Base-by-base conservation (phyloP, 345 rosid species). In the Salix brachista region DNA sequence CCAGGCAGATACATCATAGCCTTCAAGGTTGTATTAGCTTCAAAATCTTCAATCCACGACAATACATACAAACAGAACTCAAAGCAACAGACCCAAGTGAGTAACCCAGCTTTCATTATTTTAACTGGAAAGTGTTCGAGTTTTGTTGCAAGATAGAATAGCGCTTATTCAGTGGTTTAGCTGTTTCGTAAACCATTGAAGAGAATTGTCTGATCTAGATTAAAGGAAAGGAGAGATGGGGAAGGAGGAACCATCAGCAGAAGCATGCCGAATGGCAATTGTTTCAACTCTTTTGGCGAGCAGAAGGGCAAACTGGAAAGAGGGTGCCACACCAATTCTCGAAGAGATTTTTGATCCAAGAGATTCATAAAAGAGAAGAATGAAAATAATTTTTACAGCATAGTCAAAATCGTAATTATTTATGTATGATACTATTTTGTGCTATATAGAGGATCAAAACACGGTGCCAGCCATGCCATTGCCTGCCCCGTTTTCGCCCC, bases 401-500 rank as follows among this genome's bases (percentile, higher is more conserved):
- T 64, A 30, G 21, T 70, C 60, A 50, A 70, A 71, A 70, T 70
- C 67, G 26, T 23, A 28, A 67, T n/a, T 39, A 66, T 65, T 46
- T 79, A 58, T 54, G 48, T 54, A 73, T 75, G 42, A 30, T 60
- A 60, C 72, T 58, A 44, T 67, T 26, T 42, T 25, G 67, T 71
- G 48, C 36, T 21, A 34, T 46, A n/a, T 70, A 26, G 73, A 70
- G 39, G 46, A 76, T 71, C 81, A 87, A 50, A 81, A 50, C 71
- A 82, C 61, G 13, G 77, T 71, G 78, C 71, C 76, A 18, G 84
- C 83, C 65, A 75, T 74, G 75, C 84, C 87, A 75, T 76, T 85
- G 50, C 76, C 78, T 8, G 41, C 77, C 68, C 91, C 79, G 39
- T 68, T 73, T 61, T 88, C 92, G 70, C 73, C 85, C 70, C 79